Evolutionary conservation across 176 grass and related monocot species (phyloP).

Genomic region (Hyparrhenia diplandra): DNA sequence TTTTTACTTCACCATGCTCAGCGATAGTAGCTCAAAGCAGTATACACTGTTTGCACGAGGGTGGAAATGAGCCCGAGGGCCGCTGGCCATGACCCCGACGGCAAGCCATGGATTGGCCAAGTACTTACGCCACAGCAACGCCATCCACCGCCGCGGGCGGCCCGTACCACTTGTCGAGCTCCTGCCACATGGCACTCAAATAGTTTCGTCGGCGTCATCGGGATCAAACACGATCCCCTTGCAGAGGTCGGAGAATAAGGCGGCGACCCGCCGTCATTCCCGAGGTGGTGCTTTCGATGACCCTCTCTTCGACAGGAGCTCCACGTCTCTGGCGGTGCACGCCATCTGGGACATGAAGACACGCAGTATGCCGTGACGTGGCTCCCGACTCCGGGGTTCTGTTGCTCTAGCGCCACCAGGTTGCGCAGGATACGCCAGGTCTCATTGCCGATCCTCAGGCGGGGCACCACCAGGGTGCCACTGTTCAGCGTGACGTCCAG

Average conservation of each 20-base stretch:
- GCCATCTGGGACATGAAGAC: conserved; percentile 18
- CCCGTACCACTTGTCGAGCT: not conserved
- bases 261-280: not conserved
- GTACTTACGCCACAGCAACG: conserved; percentile 3
- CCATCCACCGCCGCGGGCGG: not conserved
- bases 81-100: not conserved
- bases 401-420: conserved; percentile 20
- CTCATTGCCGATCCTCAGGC: not conserved
- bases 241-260: not conserved
- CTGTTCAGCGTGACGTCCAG: not conserved
- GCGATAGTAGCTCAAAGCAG: not conserved
- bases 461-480: not conserved
- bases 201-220: not conserved
- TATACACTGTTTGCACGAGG: not conserved
- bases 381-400: not conserved
- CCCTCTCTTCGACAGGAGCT: not conserved
- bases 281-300: not conserved
- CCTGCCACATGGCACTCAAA: not conserved
- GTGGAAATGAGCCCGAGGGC: not conserved
- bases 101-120: conserved; percentile 12
- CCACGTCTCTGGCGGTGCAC: not conserved
- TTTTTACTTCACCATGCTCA: not conserved
- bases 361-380: conserved; percentile 23
- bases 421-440: conserved; percentile 11
- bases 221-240: not conserved